These are phyloP conservation scores for Vigna nakashimae DNA, from an alignment of 306 rosid species.

Conservation along the genomic window DNA sequence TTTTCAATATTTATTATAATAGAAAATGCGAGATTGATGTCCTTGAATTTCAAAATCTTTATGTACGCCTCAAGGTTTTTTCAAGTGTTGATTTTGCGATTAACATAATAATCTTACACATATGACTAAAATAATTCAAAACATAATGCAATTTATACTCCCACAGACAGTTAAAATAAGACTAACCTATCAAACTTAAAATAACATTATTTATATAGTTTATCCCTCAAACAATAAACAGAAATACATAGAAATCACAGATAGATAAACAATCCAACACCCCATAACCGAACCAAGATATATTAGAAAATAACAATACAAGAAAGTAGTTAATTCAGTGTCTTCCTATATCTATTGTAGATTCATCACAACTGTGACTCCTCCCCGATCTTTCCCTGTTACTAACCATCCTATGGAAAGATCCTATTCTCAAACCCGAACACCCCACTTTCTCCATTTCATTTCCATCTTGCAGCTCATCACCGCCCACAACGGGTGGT, in stretches of 20 bases:
- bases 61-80: too few relatives aligned
- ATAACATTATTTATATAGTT: background rate
- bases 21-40: too few relatives aligned
- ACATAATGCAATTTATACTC: too few relatives aligned
- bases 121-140: too few relatives aligned
- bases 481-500: constrained; percentile 40
- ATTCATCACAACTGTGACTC: constrained; percentile 1
- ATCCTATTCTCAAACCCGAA: constrained; percentile 43
- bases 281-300: background rate
- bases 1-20: too few relatives aligned
- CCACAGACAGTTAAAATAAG: too few relatives aligned
- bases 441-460: constrained; percentile 19
- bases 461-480: background rate
- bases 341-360: constrained; percentile 33
- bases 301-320: background rate
- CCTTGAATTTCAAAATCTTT: too few relatives aligned
- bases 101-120: too few relatives aligned
- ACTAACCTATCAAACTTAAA: background rate
- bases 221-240: background rate
- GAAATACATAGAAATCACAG: background rate
- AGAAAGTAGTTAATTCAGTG: background rate
- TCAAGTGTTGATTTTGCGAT: too few relatives aligned
- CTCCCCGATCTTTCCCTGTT: constrained; percentile 40
- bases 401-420: constrained; percentile 44
- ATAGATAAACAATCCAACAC: constrained; percentile 28